Evolutionary conservation across 208 protist species (phyloP).

Genomic region (Endotrypanum monterogeii): DNA sequence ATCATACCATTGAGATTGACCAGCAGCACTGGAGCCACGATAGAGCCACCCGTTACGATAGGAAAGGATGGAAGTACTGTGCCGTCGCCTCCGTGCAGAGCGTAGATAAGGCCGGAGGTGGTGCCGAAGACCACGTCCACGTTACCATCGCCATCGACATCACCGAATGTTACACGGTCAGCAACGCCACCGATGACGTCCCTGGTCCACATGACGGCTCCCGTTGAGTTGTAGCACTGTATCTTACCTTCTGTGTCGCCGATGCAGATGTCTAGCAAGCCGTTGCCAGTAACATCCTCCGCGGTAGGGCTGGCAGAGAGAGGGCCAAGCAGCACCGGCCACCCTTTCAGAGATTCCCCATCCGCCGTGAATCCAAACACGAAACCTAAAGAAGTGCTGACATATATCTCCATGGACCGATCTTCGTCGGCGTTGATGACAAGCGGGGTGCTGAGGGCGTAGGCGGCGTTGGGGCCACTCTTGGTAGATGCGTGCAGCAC

Average conservation of each 20-base stretch:
- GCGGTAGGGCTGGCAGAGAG: conserved; percentile 67
- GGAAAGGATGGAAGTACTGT: conserved; percentile 64
- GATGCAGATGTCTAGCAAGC: conserved; percentile 85
- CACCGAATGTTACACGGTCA: conserved; percentile 81
- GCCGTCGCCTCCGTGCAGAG: conserved; percentile 70
- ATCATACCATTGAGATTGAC: conserved; percentile 56
- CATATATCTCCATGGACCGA: conserved; percentile 59
- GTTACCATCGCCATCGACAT: conserved; percentile 88
- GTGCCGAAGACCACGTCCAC: conserved; percentile 90
- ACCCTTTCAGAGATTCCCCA: conserved; percentile 51
- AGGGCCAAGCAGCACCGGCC: conserved; percentile 72
- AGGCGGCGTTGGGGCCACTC: conserved; percentile 44
- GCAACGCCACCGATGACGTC: conserved; percentile 62
- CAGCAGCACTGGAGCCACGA: conserved; percentile 68
- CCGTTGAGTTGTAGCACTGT: conserved; percentile 75
- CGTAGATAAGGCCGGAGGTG: conserved; percentile 80
- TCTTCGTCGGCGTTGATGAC: conserved; percentile 80
- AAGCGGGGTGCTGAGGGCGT: conserved; percentile 75
- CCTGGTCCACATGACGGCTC: conserved; percentile 71
- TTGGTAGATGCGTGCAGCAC: conserved; percentile 85
- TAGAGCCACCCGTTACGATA: conserved; percentile 72
- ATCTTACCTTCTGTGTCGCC: conserved; percentile 86
- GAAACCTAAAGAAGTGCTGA: conserved; percentile 77
- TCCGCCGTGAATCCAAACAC: conserved; percentile 68
- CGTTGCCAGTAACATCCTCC: conserved; percentile 88